Base-by-base conservation (phyloP, 2,329 filamentous ascomycete species). In the Allantophomopsis lycopodina region DNA sequence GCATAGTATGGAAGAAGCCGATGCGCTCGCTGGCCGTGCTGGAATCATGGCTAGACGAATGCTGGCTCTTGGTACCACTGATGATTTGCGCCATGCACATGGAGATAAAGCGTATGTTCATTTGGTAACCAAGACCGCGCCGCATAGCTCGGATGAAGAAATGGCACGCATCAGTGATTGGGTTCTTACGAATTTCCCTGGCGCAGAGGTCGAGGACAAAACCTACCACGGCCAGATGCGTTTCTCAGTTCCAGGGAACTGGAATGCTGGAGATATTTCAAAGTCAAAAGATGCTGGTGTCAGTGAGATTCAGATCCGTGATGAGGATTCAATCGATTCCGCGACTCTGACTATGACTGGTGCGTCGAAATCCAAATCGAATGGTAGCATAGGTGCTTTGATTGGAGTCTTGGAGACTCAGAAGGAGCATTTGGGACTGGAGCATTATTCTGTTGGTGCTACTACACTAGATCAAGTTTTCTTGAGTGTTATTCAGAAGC, bases 1-100 rank as follows among this genome's bases (percentile, higher is more conserved):
- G 0, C 89, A 96, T 58, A 84, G 76, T 37, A 94, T 95, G 87
- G 88, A 95, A 57, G 89, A 95, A 60, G 89, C 88, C 0, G 86
- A 94, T 52, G 87, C 87, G 1, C 68, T 96, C 2, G 88, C 88
- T 0, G 77, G 76, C 21, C 72, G 86, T 1, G 86, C 83, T 0
- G 89, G 86, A 11, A 94, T 96, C 48, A 76, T 96, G 61, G 84
- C 87, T 7, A 73, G 75, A 49, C 71, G 78, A 23, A 93, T 95
- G 86, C 68, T 95, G 16, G 88, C 87, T 0, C 67, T 91, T 7
- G 88, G 88, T 4, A 82, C 79, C 0, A 79, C 78, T 1, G 76
- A 86, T 28, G 64, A 78, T 42, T 66, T 95, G 3, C 70, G 88
- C 7, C 68, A 70, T 35, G 75, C 79, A 40, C 87, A 88, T 52